A percentile compares a stretch with the other conserved stretches of the same genome.
phyloP scores from a whole-genome alignment of 2,329 filamentous ascomycete genomes.

The Lachnellula suecica region DNA sequence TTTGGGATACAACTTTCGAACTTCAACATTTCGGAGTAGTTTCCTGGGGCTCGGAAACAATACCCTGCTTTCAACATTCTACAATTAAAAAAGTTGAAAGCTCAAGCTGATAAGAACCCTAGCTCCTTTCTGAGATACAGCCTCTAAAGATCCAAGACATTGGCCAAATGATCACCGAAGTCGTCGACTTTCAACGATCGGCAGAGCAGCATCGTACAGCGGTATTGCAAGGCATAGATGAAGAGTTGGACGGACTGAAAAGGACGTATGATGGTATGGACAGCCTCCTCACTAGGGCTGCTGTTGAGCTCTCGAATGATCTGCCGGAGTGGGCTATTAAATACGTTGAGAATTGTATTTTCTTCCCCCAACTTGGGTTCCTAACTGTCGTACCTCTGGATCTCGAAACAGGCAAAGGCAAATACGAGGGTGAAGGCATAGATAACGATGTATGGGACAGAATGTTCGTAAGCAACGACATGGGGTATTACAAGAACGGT shows the following conservation, averaged over 20 bases:
- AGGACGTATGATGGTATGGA: constrained; percentile 76
- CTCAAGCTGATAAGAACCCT: constrained; percentile 8
- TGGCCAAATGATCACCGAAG: constrained; percentile 69
- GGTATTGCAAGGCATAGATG: constrained; percentile 70
- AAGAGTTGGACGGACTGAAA: constrained; percentile 75
- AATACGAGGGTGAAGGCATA: constrained; percentile 61
- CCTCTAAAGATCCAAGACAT: constrained; percentile 59
- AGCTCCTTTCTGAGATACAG: constrained; percentile 62
- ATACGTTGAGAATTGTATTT: constrained; percentile 73
- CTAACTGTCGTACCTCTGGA: constrained; percentile 72
- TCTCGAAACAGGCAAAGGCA: constrained; percentile 52
- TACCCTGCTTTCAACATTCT: too few species aligned
- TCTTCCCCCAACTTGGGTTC: constrained; percentile 90
- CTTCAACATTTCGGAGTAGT: too few species aligned
- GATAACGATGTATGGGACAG: constrained; percentile 69
- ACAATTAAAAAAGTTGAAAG: too few species aligned
- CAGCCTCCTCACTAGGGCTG: constrained; percentile 67
- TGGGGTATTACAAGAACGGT: constrained; percentile 82
- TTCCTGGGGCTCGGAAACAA: too few species aligned
- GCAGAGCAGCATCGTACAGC: constrained; percentile 66
- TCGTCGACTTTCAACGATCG: constrained; percentile 79
- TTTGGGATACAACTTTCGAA: too few species aligned
- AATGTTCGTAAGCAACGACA: constrained; percentile 70
- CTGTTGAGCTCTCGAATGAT: constrained; percentile 58
- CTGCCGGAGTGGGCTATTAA: constrained; percentile 59